These are phyloP conservation scores for Ceriops zippeliana DNA, from an alignment of 345 rosid genomes.

Conservation along the genomic window DNA sequence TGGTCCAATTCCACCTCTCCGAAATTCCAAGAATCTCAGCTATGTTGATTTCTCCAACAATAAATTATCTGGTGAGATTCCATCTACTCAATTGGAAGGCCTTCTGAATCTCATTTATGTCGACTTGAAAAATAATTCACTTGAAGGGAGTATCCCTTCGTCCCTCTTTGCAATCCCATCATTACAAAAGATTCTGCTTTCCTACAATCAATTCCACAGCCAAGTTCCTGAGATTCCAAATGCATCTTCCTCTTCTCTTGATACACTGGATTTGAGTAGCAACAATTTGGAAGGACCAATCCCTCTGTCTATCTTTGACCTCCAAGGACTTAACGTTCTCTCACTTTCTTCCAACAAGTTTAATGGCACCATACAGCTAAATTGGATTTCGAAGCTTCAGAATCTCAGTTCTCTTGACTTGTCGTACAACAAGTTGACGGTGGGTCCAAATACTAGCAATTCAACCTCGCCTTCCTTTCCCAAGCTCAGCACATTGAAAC, in stretches of 20 bases:
- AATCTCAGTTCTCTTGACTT: conserved; percentile 27
- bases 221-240: background rate
- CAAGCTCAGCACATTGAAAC: conserved; percentile 15
- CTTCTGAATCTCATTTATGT: background rate
- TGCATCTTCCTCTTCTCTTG: background rate
- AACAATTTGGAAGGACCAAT: conserved; percentile 33
- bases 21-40: conserved; percentile 13
- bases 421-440: conserved; percentile 28
- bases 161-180: conserved; percentile 21
- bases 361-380: conserved; percentile 25
- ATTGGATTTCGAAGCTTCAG: conserved; percentile 12
- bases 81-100: background rate
- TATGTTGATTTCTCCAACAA: conserved; percentile 12
- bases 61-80: background rate
- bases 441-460: background rate
- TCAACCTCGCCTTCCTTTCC: conserved; percentile 1
- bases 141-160: conserved; percentile 19
- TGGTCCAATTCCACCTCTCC: conserved; percentile 29
- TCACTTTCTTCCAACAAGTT: conserved; percentile 32
- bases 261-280: conserved; percentile 30
- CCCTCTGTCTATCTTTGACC: background rate
- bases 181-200: conserved; percentile 14
- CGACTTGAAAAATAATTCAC: conserved; percentile 13
- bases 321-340: conserved; percentile 15
- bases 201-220: conserved; percentile 29